These are phyloP conservation scores for Cephalotrichum gorgonifer DNA, from an alignment of 2,329 filamentous ascomycete species.

Conservation along the genomic window DNA sequence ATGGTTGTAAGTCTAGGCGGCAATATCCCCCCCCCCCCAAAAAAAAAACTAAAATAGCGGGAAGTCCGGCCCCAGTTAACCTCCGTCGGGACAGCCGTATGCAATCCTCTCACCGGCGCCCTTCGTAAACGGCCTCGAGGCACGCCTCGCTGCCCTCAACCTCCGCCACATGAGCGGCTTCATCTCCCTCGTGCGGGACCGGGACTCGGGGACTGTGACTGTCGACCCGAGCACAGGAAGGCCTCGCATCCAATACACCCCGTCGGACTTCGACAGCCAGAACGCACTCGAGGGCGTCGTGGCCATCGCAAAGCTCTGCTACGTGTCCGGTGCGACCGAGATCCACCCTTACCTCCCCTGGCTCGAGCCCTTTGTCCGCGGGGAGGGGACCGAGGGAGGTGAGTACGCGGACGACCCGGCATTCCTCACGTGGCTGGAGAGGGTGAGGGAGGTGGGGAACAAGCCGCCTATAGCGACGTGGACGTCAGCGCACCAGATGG, in stretches of 20 bases:
- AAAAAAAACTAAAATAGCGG: no score
- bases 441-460: slow-evolving; percentile 36
- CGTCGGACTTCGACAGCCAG: slow-evolving; percentile 60
- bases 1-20: slow-evolving; percentile 56
- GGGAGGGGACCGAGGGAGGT: slow-evolving; percentile 3
- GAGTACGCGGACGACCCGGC: slow-evolving; percentile 38
- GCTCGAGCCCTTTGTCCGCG: slow-evolving; percentile 49
- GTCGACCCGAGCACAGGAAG: slow-evolving; percentile 57
- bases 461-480: slow-evolving; percentile 43
- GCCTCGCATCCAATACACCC: slow-evolving; percentile 58
- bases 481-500: slow-evolving; percentile 73
- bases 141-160: slow-evolving; percentile 60
- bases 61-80: no score
- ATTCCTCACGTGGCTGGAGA: slow-evolving; percentile 52
- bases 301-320: slow-evolving; percentile 65
- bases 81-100: slow-evolving; percentile 57
- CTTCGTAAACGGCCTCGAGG: slow-evolving; percentile 59
- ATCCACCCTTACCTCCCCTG: slow-evolving; percentile 58
- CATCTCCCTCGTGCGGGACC: slow-evolving; percentile 66
- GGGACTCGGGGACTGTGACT: slow-evolving; percentile 64
- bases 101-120: slow-evolving; percentile 50
- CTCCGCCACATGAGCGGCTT: slow-evolving; percentile 60
- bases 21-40: no score
- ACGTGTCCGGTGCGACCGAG: slow-evolving; percentile 69
- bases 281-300: slow-evolving; percentile 63